These are phyloP conservation scores for Cyclotella kingstonii DNA, from an alignment of 108 stramenopile genomes.

Conservation along the genomic window DNA sequence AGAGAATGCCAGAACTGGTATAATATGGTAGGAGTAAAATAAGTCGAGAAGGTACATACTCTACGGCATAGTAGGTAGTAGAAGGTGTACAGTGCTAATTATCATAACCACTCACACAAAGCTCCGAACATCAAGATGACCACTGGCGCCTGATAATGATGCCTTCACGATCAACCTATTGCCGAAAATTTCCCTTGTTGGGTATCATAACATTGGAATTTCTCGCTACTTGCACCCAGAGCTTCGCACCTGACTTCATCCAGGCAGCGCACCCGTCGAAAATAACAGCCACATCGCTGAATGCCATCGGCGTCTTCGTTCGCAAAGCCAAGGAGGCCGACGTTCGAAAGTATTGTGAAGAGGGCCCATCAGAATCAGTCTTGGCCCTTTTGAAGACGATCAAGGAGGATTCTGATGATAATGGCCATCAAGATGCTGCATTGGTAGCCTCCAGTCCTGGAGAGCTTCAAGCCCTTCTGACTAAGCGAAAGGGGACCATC, in stretches of 20 bases:
- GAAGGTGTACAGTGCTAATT: too few species aligned
- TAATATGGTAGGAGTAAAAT: too few species aligned
- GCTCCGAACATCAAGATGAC: too few species aligned
- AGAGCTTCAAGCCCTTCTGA: slow-evolving; percentile 59
- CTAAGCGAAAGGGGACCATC: slow-evolving; percentile 81
- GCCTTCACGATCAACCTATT: too few species aligned
- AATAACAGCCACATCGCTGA: slow-evolving; percentile 33
- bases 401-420: slow-evolving; percentile 30
- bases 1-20: too few species aligned
- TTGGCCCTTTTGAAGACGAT: slow-evolving; percentile 59
- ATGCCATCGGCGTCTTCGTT: slow-evolving; percentile 75
- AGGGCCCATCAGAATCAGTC: slow-evolving; percentile 66
- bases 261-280: background rate
- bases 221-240: slow-evolving; percentile 1
- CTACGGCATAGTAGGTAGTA: too few species aligned
- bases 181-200: too few species aligned
- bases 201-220: too few species aligned
- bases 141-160: too few species aligned
- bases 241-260: background rate
- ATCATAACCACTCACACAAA: too few species aligned
- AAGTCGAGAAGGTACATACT: too few species aligned
- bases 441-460: slow-evolving; percentile 15
- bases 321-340: slow-evolving; percentile 85
- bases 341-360: slow-evolving; percentile 60
- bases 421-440: background rate